Conservation (phyloP, 2,329 filamentous ascomycete genomes). For the Cryphonectria radicalis region DNA sequence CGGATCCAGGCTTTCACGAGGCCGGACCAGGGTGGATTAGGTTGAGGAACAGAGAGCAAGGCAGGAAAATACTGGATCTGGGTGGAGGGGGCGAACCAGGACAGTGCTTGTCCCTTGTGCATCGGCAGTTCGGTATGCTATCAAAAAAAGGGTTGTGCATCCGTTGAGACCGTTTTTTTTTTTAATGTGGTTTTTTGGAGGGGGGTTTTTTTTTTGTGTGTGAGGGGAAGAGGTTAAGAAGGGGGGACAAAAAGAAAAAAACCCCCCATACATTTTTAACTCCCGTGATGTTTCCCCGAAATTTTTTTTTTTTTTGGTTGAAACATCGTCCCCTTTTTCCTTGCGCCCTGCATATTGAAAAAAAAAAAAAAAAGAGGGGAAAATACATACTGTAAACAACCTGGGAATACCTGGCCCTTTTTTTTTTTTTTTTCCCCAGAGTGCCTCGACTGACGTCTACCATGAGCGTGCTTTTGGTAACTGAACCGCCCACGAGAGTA, state of each 20-base stretch:
- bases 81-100: conserved; percentile 11
- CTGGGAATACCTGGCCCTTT: not conserved
- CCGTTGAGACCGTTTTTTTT: conserved; percentile 10
- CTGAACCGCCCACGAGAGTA: not conserved
- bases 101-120: conserved; percentile 23
- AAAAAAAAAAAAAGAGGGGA: not conserved
- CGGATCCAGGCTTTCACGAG: conserved; percentile 24
- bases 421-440: too few species aligned
- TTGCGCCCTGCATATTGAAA: not conserved
- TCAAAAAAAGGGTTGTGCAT: conserved; percentile 11
- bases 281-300: not conserved
- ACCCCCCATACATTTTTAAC: not conserved
- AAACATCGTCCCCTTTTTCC: not conserved
- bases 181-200: not conserved
- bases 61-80: conserved; percentile 27
- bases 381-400: not conserved
- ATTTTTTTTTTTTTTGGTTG: too few species aligned
- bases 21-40: conserved; percentile 20
- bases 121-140: conserved; percentile 17
- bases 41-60: conserved; percentile 2
- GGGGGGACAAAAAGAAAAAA: not conserved
- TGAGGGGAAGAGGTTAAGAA: not conserved
- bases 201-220: too few species aligned
- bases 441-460: not conserved
- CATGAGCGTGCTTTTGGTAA: not conserved